A percentile compares a stretch with the other conserved stretches of the same genome.
These are phyloP conservation scores for Decorospora gaudefroyi DNA, from an alignment of 2,329 filamentous ascomycete species.

Conservation along the genomic window DNA sequence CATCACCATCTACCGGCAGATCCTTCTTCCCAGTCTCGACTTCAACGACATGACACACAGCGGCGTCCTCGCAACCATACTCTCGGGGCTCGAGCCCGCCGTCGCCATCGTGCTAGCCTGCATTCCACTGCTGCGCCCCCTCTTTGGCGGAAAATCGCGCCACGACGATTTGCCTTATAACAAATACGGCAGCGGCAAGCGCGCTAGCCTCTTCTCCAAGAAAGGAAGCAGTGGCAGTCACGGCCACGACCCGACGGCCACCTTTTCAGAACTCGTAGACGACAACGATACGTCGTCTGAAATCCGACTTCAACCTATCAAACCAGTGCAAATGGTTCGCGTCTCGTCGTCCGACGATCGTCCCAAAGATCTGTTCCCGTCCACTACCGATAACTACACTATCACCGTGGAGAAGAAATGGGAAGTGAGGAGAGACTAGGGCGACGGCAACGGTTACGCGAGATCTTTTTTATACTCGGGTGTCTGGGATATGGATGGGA, in stretches of 20 bases:
- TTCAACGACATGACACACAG: slow-evolving; percentile 27
- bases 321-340: not conserved
- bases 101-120: slow-evolving; percentile 30
- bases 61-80: slow-evolving; percentile 25
- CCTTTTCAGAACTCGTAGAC: slow-evolving; percentile 4
- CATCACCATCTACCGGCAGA: slow-evolving; percentile 32
- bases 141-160: slow-evolving; percentile 5
- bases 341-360: not conserved
- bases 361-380: too few species aligned
- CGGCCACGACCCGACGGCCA: not conserved
- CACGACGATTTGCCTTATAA: not conserved
- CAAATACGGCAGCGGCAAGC: slow-evolving; percentile 2
- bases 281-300: slow-evolving; percentile 6
- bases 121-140: slow-evolving; percentile 25
- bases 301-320: slow-evolving; percentile 3
- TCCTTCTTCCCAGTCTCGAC: slow-evolving; percentile 12
- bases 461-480: too few species aligned
- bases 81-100: slow-evolving; percentile 28
- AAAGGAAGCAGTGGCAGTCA: slow-evolving; percentile 1
- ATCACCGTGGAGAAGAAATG: slow-evolving; percentile 1
- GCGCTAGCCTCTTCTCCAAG: slow-evolving; percentile 7
- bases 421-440: not conserved
- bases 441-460: too few species aligned
- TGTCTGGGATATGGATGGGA: too few species aligned
- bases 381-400: too few species aligned